A percentile compares a stretch with the other conserved stretches of the same genome.
Evolutionary conservation across 2,329 filamentous ascomycete species (phyloP).

Genomic region (Hymenotorrendiella dingleyae): DNA sequence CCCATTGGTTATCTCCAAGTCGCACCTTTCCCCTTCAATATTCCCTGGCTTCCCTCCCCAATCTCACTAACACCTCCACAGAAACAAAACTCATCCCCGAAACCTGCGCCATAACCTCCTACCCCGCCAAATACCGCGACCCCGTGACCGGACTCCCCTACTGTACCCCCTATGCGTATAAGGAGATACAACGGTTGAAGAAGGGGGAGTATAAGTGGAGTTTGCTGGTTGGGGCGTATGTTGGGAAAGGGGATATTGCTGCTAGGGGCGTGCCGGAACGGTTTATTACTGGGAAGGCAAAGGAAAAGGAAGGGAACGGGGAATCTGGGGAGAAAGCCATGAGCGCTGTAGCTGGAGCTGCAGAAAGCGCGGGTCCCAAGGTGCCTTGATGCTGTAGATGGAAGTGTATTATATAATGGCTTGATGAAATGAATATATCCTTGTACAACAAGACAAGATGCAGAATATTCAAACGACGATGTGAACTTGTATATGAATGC

Average conservation of each 20-base stretch:
- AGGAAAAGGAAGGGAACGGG: neutral
- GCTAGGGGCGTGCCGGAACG: slow-evolving; percentile 74
- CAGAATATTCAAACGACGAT: too few relatives aligned
- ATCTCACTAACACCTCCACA: slow-evolving; percentile 17
- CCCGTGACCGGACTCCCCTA: slow-evolving; percentile 79
- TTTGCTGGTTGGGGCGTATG: slow-evolving; percentile 72
- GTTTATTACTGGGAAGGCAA: slow-evolving; percentile 41
- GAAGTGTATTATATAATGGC: too few relatives aligned
- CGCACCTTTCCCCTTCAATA: neutral
- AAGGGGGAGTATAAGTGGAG: slow-evolving; percentile 79
- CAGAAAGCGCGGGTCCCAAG: too few relatives aligned
- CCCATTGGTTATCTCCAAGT: neutral
- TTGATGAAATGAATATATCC: too few relatives aligned
- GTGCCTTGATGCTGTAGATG: too few relatives aligned
- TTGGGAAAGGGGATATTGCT: slow-evolving; percentile 59
- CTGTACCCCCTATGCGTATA: slow-evolving; percentile 72
- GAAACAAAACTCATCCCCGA: slow-evolving; percentile 27
- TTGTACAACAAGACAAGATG: too few relatives aligned
- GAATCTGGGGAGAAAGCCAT: neutral
- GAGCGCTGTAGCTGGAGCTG: neutral
- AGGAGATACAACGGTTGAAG: slow-evolving; percentile 69
- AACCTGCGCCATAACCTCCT: slow-evolving; percentile 77
- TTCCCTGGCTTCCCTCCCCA: neutral
- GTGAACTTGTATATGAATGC: too few relatives aligned
- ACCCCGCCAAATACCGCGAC: slow-evolving; percentile 77